A percentile compares a stretch with the other conserved stretches of the same genome.
These are phyloP conservation scores for Picea sitchensis DNA, from an alignment of 75 land plant genomes.

Conservation along the genomic window DNA sequence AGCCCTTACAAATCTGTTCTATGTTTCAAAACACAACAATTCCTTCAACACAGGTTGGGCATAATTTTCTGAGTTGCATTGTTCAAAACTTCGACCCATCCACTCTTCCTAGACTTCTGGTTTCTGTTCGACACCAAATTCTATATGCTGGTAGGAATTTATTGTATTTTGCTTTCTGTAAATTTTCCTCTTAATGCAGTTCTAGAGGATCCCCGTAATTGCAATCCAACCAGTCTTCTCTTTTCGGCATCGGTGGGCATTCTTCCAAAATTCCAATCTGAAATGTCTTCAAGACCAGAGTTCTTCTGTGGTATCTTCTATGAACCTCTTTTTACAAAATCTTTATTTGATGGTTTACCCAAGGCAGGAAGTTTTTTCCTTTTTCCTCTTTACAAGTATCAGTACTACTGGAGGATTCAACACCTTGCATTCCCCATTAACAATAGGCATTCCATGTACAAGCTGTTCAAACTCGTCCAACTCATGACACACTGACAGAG, in stretches of 20 bases:
- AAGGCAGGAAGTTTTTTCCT: constrained; percentile 9
- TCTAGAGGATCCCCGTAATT: background rate
- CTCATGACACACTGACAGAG: constrained; percentile 64
- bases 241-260: background rate
- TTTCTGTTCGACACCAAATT: background rate
- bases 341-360: constrained; percentile 6
- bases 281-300: background rate
- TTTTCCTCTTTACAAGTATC: constrained; percentile 9
- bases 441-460: constrained; percentile 39
- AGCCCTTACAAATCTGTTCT: too few relatives aligned
- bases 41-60: too few relatives aligned
- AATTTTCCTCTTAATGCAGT: background rate
- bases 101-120: constrained; percentile 4
- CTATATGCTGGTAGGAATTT: constrained; percentile 2
- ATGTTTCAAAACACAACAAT: too few relatives aligned
- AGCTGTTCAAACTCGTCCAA: constrained; percentile 62
- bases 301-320: background rate
- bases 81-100: background rate
- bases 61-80: too few relatives aligned
- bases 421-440: constrained; percentile 22
- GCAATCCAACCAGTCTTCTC: constrained; percentile 1
- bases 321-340: background rate
- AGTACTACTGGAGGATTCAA: too few relatives aligned
- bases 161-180: background rate
- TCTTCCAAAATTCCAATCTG: constrained; percentile 1